These are phyloP conservation scores for Penicillium fuscoglaucum DNA, from an alignment of 2,329 filamentous ascomycete species.

Conservation along the genomic window DNA sequence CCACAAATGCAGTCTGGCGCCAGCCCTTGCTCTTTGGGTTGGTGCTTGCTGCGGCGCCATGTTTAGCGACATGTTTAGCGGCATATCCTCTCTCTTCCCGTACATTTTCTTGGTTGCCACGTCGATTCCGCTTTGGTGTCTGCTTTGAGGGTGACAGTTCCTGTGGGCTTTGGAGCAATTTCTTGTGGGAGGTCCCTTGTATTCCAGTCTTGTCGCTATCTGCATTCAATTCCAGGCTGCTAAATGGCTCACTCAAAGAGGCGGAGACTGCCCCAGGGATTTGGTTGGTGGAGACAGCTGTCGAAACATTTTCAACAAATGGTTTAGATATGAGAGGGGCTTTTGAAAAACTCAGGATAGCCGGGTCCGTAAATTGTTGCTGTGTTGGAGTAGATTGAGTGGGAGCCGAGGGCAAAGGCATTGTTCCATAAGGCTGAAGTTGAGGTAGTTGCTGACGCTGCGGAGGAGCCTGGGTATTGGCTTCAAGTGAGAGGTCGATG, in stretches of 20 bases:
- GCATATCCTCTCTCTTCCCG: constrained; percentile 47
- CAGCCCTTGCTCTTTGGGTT: constrained; percentile 61
- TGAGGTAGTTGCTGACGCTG: constrained; percentile 22
- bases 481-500: constrained; percentile 51
- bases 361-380: constrained; percentile 71
- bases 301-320: not conserved
- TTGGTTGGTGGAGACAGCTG: constrained; percentile 11
- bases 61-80: constrained; percentile 37
- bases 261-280: constrained; percentile 30
- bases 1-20: constrained; percentile 66
- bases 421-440: constrained; percentile 1
- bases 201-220: constrained; percentile 20
- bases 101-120: constrained; percentile 44
- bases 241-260: constrained; percentile 50
- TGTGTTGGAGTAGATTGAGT: constrained; percentile 32
- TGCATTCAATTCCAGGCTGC: constrained; percentile 40
- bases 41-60: constrained; percentile 34
- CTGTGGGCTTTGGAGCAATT: constrained; percentile 22
- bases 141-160: constrained; percentile 26
- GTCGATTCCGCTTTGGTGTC: constrained; percentile 46
- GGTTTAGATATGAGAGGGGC: constrained; percentile 21
- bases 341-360: constrained; percentile 69
- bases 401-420: constrained; percentile 14
- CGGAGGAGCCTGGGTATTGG: constrained; percentile 17
- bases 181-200: constrained; percentile 15